phyloP scores from a whole-genome alignment of 23 red algal species.

The Cyanidioschyzon merolae region DNA sequence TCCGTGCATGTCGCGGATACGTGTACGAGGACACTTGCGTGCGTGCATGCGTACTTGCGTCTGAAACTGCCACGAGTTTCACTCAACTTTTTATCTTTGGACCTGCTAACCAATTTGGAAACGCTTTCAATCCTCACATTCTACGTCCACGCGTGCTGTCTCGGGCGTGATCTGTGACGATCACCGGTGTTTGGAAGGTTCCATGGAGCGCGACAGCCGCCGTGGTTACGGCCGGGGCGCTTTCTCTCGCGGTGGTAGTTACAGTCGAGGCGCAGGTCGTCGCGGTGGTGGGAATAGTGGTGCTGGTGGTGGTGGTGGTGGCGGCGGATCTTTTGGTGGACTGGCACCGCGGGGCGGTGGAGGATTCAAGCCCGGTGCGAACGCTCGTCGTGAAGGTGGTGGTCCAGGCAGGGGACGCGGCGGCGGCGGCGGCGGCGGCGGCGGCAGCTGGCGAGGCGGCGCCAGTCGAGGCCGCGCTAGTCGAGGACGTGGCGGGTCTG shows the following conservation, averaged over 20 bases:
- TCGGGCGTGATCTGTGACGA: no score
- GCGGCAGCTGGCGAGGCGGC: constrained; percentile 5
- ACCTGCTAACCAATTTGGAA: no score
- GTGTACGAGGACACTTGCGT: no score
- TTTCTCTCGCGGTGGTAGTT: constrained; percentile 7
- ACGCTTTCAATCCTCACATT: no score
- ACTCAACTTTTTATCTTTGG: no score
- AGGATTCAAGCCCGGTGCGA: background rate
- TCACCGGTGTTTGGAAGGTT: no score
- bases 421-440: constrained; percentile 6
- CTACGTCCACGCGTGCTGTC: no score
- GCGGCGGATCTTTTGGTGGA: constrained; percentile 16
- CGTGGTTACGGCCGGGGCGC: constrained; percentile 22
- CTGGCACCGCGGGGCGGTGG: background rate
- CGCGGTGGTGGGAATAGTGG: constrained; percentile 19
- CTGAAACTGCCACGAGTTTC: no score
- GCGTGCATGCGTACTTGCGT: no score
- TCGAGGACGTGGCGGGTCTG: background rate
- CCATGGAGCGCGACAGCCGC: constrained; percentile 22
- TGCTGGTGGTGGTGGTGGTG: background rate
- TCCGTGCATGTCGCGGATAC: no score
- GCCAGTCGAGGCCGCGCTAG: background rate
- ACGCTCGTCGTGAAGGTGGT: background rate
- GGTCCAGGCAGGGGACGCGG: constrained; percentile 13
- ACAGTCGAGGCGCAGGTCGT: background rate